Base-by-base conservation (phyloP, 208 protist species). In the Trypanosoma conorhini region DNA sequence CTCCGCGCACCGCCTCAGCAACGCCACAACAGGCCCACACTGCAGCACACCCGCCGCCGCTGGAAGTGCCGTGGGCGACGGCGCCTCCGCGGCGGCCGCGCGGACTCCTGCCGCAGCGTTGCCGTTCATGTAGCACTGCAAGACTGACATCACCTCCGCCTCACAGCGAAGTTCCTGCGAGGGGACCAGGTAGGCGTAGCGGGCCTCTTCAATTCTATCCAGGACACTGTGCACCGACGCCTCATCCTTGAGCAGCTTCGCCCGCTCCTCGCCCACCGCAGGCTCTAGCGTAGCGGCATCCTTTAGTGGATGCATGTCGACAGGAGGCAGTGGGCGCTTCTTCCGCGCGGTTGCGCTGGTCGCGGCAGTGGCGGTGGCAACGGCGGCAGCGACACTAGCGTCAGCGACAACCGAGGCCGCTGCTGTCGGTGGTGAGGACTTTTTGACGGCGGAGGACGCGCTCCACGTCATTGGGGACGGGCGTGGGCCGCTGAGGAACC, bases 141-240 rank as follows among this genome's bases (percentile, higher is more conserved):
- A 55, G 33, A 96, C 86, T 5, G 44, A 68, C 17, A 72, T 48
- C 52, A 94, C 83, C 74, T 89, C 73, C 54, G 55, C 35, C 76
- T 93, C 85, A 60, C 91, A 96, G 28, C 61, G 54, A 38, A 94
- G 55, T 26, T 83, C 70, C n/a, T 57, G 66, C 15, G 88, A 79
- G 3, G 83, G 83, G 31, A 89, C 77, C 3, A 96, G 48, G 66
- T 94, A 96, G 9, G 76, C 70, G 44, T 89, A 81, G 12, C 88
- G 80, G 10, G 85, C 93, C 40, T 93, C 76, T 70, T 96, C 91
- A 50, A 96, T 83, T 17, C 78, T 70, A 35, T 93, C 74, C 4
- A 96, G 85, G 3, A 70, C 48, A 58, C 77, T 60, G 72, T 96
- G 91, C 17, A 96, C 68, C 22, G 48, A n/a, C 55, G 76, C 78